A percentile compares a stretch with the other conserved stretches of the same genome.
Evolutionary conservation across 2,329 filamentous ascomycete species (phyloP).

Genomic region (Hypoxylon sp.): DNA sequence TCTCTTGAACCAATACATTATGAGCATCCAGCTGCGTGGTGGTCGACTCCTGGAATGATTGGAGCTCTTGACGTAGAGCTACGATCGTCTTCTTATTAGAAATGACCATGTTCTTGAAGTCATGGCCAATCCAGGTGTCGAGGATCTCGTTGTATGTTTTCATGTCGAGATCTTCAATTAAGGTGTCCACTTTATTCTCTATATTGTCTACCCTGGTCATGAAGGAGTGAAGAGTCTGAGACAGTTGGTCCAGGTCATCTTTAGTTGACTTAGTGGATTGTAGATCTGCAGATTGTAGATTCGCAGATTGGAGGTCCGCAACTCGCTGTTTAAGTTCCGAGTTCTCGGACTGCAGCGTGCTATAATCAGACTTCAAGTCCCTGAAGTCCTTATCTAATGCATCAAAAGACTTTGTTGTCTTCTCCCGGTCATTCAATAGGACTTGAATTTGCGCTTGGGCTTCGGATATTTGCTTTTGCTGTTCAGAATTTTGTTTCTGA

Average conservation of each 20-base stretch:
- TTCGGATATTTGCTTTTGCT: constrained; percentile 39
- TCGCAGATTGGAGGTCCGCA: constrained; percentile 11
- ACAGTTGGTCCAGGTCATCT: constrained; percentile 16
- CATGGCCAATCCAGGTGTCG: constrained; percentile 35
- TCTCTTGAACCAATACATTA: constrained; percentile 17
- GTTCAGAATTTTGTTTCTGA: constrained; percentile 29
- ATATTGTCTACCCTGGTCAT: constrained; percentile 8
- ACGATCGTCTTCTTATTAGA: constrained; percentile 15
- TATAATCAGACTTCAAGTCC: constrained; percentile 21
- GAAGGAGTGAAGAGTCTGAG: constrained; percentile 22
- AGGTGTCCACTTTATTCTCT: constrained; percentile 23
- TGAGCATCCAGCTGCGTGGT: constrained; percentile 9
- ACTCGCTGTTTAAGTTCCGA: constrained; percentile 22
- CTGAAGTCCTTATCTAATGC: constrained; percentile 19
- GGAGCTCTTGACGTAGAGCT: constrained; percentile 12
- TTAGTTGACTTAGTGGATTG: constrained; percentile 8
- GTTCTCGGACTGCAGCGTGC: constrained; percentile 29
- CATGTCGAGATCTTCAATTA: constrained; percentile 36
- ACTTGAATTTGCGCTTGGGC: constrained; percentile 26
- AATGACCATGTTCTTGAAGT: constrained; percentile 35
- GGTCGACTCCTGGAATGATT: constrained; percentile 21
- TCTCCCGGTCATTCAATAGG: constrained; percentile 24
- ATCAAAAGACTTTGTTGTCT: constrained; percentile 12
- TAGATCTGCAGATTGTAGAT: constrained; percentile 12
- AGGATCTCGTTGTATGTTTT: constrained; percentile 40